A percentile compares a stretch with the other conserved stretches of the same genome.
Conservation (phyloP, 176 grass and related monocot genomes). For the Miscanthus lutarioriparius region DNA sequence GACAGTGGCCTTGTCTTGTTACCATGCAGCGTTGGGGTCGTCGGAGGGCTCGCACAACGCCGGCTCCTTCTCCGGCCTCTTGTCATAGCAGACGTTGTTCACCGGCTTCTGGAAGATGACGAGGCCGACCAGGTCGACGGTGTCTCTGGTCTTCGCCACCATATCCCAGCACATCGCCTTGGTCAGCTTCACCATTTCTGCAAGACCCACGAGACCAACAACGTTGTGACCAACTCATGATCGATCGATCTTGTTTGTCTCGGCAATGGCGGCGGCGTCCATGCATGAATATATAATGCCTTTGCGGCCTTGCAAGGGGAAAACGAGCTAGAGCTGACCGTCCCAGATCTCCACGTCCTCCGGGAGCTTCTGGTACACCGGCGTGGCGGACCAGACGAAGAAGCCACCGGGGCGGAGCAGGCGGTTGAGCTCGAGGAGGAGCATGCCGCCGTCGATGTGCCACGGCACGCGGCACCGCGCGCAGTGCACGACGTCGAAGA, state of each 20-base stretch:
- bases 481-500: slow-evolving; percentile 90
- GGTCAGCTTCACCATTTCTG: slow-evolving; percentile 73
- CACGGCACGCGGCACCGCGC: slow-evolving; percentile 91
- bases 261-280: background rate
- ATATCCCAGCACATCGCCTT: slow-evolving; percentile 95
- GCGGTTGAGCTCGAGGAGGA: slow-evolving; percentile 83
- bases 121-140: slow-evolving; percentile 66
- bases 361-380: slow-evolving; percentile 73
- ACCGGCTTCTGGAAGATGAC: slow-evolving; percentile 74
- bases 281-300: too few species aligned
- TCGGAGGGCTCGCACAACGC: slow-evolving; percentile 73
- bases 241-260: background rate
- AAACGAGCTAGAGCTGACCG: slow-evolving; percentile 40
- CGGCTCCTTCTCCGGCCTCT: slow-evolving; percentile 49
- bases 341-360: slow-evolving; percentile 93
- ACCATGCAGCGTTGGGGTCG: slow-evolving; percentile 87
- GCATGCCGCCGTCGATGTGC: slow-evolving; percentile 82
- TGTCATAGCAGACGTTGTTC: slow-evolving; percentile 66
- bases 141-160: slow-evolving; percentile 75
- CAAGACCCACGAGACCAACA: background rate
- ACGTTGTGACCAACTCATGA: background rate
- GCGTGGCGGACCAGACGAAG: slow-evolving; percentile 96
- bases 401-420: slow-evolving; percentile 85
- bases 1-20: background rate
- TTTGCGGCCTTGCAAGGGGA: background rate